Evolutionary conservation across 208 protist genomes (phyloP), one percentile per base, ranked within the genome.

Genomic region (Leishmania martiniquensis): DNA sequence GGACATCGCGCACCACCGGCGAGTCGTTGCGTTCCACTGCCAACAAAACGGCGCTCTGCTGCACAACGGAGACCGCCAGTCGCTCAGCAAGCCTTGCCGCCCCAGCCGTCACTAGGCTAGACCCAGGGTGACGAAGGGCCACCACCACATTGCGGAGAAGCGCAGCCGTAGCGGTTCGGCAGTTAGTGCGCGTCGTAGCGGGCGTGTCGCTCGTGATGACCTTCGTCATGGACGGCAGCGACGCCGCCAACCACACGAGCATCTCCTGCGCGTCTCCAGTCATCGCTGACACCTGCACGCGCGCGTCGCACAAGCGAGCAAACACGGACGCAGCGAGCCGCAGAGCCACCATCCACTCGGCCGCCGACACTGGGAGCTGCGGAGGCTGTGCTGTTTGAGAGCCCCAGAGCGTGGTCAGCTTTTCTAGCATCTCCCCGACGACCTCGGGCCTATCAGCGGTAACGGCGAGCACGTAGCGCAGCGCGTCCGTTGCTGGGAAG

Each of bases 401-500:
- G 45, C 55, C 57, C 72, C 76, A 85, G 25, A 81, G 4, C 25
- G 32, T 45, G 0, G 54, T 29, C 7, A 83, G 67, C 6, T 45
- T 10, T 6, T 17, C 0, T 29, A 85, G 49, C 25, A 75, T 32
- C 68, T 72, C 47, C 13, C n/a, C 72, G 2, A 69, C 71, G 0
- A 68, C 59, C 0, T 37, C 29, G 17, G 70, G 57, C 20, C 34
- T 72, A 29, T 69, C 71, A 5, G 22, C 22, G 22, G 72, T n/a
- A 22, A 42, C 37, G 51, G 65, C 60, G 20, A 83, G 45, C 69
- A 83, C 7, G 49, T 84, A 86, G 39, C 85, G 85, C 63, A 88
- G 74, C 1, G 81, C 75, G 37, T 88, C 85, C 3, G 73, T 68
- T n/a, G 78, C 81, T 6, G 85, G 85, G 54, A 88, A 88, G 49